Conservation (phyloP, 306 rosid species). For the Trifolium pratense region DNA sequence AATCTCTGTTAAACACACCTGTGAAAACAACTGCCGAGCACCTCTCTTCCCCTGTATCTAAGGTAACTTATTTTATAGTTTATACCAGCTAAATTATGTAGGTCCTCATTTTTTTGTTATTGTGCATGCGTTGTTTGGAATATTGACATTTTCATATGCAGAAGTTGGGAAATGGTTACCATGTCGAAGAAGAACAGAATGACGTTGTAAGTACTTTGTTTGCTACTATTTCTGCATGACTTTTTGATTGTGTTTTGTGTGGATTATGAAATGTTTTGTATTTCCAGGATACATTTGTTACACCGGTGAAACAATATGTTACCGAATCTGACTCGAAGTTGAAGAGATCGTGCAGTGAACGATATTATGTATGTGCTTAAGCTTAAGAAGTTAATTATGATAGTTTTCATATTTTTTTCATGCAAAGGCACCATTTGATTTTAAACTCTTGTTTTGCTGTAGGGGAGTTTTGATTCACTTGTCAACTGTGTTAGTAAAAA, state of each 20-base stretch:
- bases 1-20: constrained; percentile 59
- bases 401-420: constrained; percentile 26
- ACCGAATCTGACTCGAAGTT: constrained; percentile 86
- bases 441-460: constrained; percentile 43
- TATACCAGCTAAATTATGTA: constrained; percentile 28
- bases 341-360: constrained; percentile 80
- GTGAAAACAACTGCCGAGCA: constrained; percentile 63
- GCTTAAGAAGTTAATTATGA: constrained; percentile 32
- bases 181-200: constrained; percentile 60
- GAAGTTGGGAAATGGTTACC: constrained; percentile 87
- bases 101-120: constrained; percentile 14
- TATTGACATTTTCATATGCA: constrained; percentile 47
- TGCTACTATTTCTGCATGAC: constrained; percentile 3
- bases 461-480: constrained; percentile 96
- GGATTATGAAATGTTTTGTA: constrained; percentile 33
- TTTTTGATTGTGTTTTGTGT: constrained; percentile 36
- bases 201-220: constrained; percentile 54
- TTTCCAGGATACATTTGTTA: constrained; percentile 71
- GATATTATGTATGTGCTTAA: constrained; percentile 77
- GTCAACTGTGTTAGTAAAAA: constrained; percentile 81
- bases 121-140: constrained; percentile 19
- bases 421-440: constrained; percentile 10
- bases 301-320: constrained; percentile 76
- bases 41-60: constrained; percentile 58
- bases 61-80: constrained; percentile 47